These are phyloP conservation scores for Geranium brycei DNA, from an alignment of 345 rosid species.

Conservation along the genomic window DNA sequence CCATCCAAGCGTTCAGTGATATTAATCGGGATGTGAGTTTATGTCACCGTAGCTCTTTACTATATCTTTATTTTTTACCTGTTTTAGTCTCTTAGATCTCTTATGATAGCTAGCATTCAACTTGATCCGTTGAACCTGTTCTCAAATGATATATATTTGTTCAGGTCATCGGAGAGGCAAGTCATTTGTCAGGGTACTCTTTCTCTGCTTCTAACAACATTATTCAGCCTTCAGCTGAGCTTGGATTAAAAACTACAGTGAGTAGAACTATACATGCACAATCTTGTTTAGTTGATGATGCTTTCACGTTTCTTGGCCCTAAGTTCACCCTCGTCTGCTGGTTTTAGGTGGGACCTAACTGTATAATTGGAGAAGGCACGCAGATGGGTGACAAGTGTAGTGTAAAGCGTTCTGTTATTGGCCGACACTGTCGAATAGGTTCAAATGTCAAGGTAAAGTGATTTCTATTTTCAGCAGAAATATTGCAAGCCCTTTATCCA, in stretches of 20 bases:
- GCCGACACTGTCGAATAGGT: constrained; percentile 93
- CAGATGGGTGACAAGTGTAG: constrained; percentile 93
- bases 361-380: constrained; percentile 91
- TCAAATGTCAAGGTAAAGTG: constrained; percentile 80
- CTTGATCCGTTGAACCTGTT: neutral
- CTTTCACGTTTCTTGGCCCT: neutral
- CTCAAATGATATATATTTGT: constrained; percentile 2
- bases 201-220: constrained; percentile 70
- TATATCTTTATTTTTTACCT: neutral
- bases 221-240: constrained; percentile 67
- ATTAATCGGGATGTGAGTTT: constrained; percentile 83
- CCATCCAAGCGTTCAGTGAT: constrained; percentile 87
- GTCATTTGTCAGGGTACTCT: constrained; percentile 68
- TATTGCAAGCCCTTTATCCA: neutral
- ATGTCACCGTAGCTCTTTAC: no score
- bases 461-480: constrained; percentile 2
- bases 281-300: neutral
- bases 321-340: neutral
- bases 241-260: constrained; percentile 85
- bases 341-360: constrained; percentile 81
- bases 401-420: constrained; percentile 89
- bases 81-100: neutral
- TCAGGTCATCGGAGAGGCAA: constrained; percentile 81
- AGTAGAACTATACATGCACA: constrained; percentile 10
- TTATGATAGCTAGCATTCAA: no score